Base-by-base conservation (phyloP, 129 eudicot species). In the Logfia minima region DNA sequence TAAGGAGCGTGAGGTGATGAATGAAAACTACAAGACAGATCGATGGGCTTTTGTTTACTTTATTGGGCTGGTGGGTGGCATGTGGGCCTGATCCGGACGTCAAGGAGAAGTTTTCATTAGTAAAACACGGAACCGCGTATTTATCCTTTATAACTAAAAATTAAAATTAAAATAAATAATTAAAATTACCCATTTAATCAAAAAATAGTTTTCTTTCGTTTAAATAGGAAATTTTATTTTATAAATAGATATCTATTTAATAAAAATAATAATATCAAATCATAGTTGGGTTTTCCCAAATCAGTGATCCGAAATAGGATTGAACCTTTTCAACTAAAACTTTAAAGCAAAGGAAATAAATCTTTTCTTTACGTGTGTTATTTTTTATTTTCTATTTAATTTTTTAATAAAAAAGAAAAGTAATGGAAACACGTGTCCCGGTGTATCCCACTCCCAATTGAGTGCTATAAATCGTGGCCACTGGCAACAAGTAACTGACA, bases 61-160 rank as follows among this genome's bases (percentile, higher is more conserved):
- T 62, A 62, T 62, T 62, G 68, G 68, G 68, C 68, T 10, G 68
- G 68, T 62, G 68, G 68, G 37, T 62, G 68, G 34, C 69, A 64
- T 64, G 69, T 64, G 69, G 69, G 69, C 69, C 69, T 41, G 69
- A 64, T 64, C 69, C 69, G 69, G 69, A 64, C 69, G 69, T 64
- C n/a, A 64, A 64, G 69, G 69, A 64, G 69, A 64, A 14, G 69
- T 28, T 64, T 64, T 28, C 41, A 16, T 29, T 64, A 64, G 69
- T 43, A 64, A 64, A 64, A 64, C 69, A 64, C 37, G 69, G 69
- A 64, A 64, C 69, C 69, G 69, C 22, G 43, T 64, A 9, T 64
- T 10, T 24, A 22, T 4, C 3, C 22, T 19, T 56, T 14, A 26
- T 26, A 26, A 26, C 29, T 26, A 26, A 26, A 26, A 26, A 26